phyloP scores from a whole-genome alignment of 2,329 filamentous ascomycete species.

The Xenoacremonium recifei region DNA sequence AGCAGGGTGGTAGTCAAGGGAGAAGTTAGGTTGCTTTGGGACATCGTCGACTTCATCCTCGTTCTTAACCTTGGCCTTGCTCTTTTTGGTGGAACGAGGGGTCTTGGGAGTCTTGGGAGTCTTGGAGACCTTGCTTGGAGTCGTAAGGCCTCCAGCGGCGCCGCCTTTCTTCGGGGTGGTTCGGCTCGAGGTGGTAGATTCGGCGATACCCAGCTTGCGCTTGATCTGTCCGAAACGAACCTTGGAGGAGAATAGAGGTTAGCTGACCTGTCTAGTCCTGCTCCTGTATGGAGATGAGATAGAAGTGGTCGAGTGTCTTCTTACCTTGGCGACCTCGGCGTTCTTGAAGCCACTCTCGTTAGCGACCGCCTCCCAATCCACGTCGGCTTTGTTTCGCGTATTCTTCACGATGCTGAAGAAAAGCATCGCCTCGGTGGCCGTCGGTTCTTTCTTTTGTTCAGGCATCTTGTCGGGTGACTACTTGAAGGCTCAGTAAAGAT shows the following conservation, averaged over 20 bases:
- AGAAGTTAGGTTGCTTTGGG: too few relatives aligned
- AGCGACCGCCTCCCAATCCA: constrained; percentile 50
- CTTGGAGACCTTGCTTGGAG: constrained; percentile 32
- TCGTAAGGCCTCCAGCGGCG: constrained; percentile 3
- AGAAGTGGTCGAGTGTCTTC: constrained; percentile 2
- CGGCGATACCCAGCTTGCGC: constrained; percentile 41
- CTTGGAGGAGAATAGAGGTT: constrained; percentile 20
- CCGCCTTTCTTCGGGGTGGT: constrained; percentile 23
- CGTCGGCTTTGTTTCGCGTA: constrained; percentile 40
- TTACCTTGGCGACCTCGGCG: constrained; percentile 43
- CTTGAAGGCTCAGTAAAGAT: background rate
- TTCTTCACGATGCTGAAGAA: constrained; percentile 46
- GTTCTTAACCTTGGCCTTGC: constrained; percentile 23
- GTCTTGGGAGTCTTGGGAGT: too few relatives aligned
- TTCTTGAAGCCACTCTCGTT: constrained; percentile 43
- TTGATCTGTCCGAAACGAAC: constrained; percentile 51
- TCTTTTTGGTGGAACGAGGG: constrained; percentile 22
- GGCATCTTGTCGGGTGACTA: constrained; percentile 24
- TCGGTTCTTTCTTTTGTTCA: constrained; percentile 36
- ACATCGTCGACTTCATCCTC: constrained; percentile 12
- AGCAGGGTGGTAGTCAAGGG: too few relatives aligned
- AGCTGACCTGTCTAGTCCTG: too few relatives aligned
- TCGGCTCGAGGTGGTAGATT: constrained; percentile 15
- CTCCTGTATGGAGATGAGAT: too few relatives aligned
- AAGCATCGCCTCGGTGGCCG: constrained; percentile 40